Percentiles rank a stretch among this genome's conserved stretches.
Conservation (phyloP, 345 rosid species). For the Dimocarpus longan region DNA sequence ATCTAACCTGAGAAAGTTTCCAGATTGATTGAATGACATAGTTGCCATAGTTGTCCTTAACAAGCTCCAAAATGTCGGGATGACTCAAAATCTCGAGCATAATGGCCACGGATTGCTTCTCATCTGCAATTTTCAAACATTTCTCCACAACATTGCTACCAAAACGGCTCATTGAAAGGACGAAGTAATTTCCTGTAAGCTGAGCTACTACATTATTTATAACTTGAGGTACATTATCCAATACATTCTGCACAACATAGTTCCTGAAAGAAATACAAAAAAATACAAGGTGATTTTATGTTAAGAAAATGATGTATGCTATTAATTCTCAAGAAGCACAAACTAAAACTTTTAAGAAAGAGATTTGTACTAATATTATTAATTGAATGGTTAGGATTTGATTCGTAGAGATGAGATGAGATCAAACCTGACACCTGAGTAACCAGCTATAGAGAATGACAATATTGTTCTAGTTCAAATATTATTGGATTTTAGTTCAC, state of each 20-base stretch:
- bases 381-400: too few relatives aligned
- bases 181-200: slow-evolving; percentile 34
- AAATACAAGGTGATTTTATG: not conserved
- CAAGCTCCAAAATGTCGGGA: slow-evolving; percentile 16
- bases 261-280: slow-evolving; percentile 33
- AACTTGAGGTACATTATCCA: slow-evolving; percentile 20
- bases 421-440: not conserved
- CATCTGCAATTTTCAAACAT: slow-evolving; percentile 28
- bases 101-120: slow-evolving; percentile 20
- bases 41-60: slow-evolving; percentile 40
- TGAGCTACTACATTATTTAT: slow-evolving; percentile 10
- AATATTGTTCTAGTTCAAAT: not conserved
- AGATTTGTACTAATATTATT: too few relatives aligned
- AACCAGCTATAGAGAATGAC: not conserved
- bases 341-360: not conserved
- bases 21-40: slow-evolving; percentile 46
- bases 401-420: not conserved
- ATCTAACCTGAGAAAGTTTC: slow-evolving; percentile 26
- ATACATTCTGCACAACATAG: slow-evolving; percentile 49
- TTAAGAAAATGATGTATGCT: not conserved
- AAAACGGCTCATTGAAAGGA: slow-evolving; percentile 40
- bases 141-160: slow-evolving; percentile 59
- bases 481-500: not conserved
- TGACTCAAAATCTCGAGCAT: slow-evolving; percentile 32
- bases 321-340: not conserved